Conservation (phyloP, 1,139 yeast species). For the Sugiyamaella novakii region DNA sequence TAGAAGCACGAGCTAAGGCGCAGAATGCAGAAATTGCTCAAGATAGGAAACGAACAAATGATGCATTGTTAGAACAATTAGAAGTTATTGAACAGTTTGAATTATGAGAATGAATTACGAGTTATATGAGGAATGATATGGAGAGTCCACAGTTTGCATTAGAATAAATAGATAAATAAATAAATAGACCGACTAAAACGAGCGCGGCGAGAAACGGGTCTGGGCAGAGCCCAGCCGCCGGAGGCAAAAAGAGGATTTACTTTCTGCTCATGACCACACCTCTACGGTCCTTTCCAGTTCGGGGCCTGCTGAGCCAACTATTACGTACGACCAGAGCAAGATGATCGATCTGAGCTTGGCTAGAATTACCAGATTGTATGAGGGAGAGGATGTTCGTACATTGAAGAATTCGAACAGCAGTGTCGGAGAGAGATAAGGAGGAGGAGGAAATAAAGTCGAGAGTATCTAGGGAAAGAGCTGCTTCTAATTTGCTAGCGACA, state of each 20-base stretch:
- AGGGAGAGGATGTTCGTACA: slow-evolving; percentile 58
- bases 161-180: slow-evolving; percentile 1
- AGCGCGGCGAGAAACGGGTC: too few species aligned
- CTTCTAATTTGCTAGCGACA: slow-evolving; percentile 49
- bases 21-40: slow-evolving; percentile 32
- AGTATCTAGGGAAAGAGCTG: slow-evolving; percentile 38
- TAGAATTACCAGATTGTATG: slow-evolving; percentile 54
- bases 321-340: slow-evolving; percentile 37
- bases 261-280: slow-evolving; percentile 27
- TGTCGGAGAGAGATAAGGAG: slow-evolving; percentile 33
- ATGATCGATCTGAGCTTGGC: slow-evolving; percentile 56
- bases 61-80: slow-evolving; percentile 58
- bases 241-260: neutral
- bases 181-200: too few species aligned
- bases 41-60: slow-evolving; percentile 50
- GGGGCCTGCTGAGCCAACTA: slow-evolving; percentile 38
- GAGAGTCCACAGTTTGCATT: too few species aligned
- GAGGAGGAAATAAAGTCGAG: slow-evolving; percentile 27
- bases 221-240: too few species aligned
- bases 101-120: slow-evolving; percentile 36
- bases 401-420: slow-evolving; percentile 50
- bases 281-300: slow-evolving; percentile 39
- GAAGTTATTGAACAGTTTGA: slow-evolving; percentile 60
- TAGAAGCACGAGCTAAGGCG: slow-evolving; percentile 45
- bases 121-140: neutral